phyloP scores from a whole-genome alignment of 2,329 filamentous ascomycete genomes.

The Penicillium hesseltinei region DNA sequence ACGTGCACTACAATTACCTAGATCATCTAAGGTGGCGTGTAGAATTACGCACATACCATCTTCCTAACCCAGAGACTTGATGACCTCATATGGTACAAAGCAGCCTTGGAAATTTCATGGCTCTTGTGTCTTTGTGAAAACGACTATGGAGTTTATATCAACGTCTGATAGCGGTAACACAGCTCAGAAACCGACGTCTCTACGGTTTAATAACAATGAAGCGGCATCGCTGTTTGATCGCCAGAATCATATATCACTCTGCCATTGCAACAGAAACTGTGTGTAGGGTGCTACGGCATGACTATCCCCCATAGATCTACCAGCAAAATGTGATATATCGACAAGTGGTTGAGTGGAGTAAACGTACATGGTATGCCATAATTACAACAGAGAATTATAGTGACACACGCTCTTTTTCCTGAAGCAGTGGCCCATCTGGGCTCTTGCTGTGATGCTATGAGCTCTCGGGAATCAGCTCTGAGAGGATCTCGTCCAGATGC shows the following conservation, averaged over 20 bases:
- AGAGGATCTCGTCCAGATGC: slow-evolving; percentile 1
- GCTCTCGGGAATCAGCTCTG: slow-evolving; percentile 1
- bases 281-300: not conserved
- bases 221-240: not conserved
- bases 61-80: not conserved
- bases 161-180: not conserved
- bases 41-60: not conserved
- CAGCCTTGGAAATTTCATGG: not conserved
- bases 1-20: not conserved
- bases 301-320: too few relatives aligned
- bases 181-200: not conserved
- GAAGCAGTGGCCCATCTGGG: not conserved
- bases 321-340: not conserved
- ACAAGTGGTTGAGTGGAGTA: not conserved
- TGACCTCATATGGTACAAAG: not conserved
- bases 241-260: not conserved
- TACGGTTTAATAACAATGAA: not conserved
- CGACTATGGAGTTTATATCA: not conserved
- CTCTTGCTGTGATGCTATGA: not conserved
- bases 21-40: not conserved
- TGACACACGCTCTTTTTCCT: not conserved
- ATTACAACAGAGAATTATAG: not conserved
- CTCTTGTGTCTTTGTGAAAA: not conserved
- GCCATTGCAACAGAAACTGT: not conserved
- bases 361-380: not conserved